Evolutionary conservation across 257 asterid genomes (phyloP).

Genomic region (Solanum piurae): DNA sequence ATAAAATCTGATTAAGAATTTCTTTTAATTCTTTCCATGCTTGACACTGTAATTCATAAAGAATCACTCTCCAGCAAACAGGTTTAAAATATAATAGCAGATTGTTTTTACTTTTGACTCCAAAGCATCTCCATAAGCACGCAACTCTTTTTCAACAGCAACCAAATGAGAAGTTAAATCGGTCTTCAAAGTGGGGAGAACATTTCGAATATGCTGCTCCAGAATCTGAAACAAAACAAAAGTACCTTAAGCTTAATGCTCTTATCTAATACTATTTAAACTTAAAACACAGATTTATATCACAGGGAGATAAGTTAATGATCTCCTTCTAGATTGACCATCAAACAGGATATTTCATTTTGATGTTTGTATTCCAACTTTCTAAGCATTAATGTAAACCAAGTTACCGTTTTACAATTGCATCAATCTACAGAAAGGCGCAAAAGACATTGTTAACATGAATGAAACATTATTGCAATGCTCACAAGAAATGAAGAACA

Average conservation of each 20-base stretch:
- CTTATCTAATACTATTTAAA: neutral
- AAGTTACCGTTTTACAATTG: neutral
- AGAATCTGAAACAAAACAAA: conserved; percentile 31
- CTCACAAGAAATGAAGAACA: neutral
- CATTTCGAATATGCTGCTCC: conserved; percentile 73
- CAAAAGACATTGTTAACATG: neutral
- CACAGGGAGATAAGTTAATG: neutral
- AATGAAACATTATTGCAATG: neutral
- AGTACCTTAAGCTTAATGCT: neutral
- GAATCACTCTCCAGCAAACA: neutral
- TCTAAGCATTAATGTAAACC: neutral
- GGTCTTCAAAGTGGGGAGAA: conserved; percentile 86
- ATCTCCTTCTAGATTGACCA: neutral
- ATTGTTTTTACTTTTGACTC: conserved; percentile 63
- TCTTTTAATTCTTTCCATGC: neutral
- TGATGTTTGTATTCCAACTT: neutral
- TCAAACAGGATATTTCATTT: neutral
- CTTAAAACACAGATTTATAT: neutral
- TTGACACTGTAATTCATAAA: neutral
- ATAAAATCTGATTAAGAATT: neutral
- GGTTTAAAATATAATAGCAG: neutral
- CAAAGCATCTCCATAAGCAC: conserved; percentile 78
- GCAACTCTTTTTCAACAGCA: conserved; percentile 87
- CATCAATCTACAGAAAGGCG: neutral
- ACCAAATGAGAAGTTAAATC: conserved; percentile 61